These are phyloP conservation scores for Jaenimonas drosophilae DNA, from an alignment of 208 protist species.

Conservation along the genomic window DNA sequence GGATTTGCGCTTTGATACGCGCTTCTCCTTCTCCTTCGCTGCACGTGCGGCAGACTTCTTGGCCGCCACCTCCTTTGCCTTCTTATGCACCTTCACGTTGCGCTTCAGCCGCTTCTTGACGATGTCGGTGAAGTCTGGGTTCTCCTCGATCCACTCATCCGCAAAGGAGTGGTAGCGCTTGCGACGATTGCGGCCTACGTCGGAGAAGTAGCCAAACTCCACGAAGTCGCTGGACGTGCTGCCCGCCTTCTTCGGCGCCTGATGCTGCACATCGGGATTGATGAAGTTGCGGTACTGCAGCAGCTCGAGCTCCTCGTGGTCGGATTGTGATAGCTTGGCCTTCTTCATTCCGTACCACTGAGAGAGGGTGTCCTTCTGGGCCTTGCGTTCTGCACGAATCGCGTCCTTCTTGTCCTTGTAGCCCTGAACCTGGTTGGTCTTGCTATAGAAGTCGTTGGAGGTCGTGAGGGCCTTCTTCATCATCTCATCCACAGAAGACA, in stretches of 20 bases:
- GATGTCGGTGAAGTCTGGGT: slow-evolving; percentile 62
- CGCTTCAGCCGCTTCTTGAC: slow-evolving; percentile 63
- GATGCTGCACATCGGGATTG: slow-evolving; percentile 59
- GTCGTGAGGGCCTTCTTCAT: slow-evolving; percentile 81
- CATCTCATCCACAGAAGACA: slow-evolving; percentile 51
- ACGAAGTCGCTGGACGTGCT: slow-evolving; percentile 53
- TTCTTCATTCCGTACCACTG: slow-evolving; percentile 88
- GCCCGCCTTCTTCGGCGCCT: slow-evolving; percentile 65
- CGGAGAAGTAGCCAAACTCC: slow-evolving; percentile 82
- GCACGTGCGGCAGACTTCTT: slow-evolving; percentile 36
- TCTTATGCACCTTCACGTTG: slow-evolving; percentile 67
- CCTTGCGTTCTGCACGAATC: slow-evolving; percentile 45
- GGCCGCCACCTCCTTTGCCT: slow-evolving; percentile 45
- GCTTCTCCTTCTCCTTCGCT: slow-evolving; percentile 39
- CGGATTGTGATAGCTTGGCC: slow-evolving; percentile 25
- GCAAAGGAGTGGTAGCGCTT: slow-evolving; percentile 76
- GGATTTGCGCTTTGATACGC: slow-evolving; percentile 38
- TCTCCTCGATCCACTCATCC: slow-evolving; percentile 85
- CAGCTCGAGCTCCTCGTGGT: slow-evolving; percentile 75
- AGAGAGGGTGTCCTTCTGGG: slow-evolving; percentile 63
- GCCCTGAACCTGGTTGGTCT: slow-evolving; percentile 53
- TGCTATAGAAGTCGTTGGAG: slow-evolving; percentile 47
- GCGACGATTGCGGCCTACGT: slow-evolving; percentile 63
- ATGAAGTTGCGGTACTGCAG: slow-evolving; percentile 86
- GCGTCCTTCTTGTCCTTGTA: slow-evolving; percentile 60